These are phyloP conservation scores for Pelargonium myrrhifolium DNA, from an alignment of 441 rosid genomes.

Conservation along the genomic window DNA sequence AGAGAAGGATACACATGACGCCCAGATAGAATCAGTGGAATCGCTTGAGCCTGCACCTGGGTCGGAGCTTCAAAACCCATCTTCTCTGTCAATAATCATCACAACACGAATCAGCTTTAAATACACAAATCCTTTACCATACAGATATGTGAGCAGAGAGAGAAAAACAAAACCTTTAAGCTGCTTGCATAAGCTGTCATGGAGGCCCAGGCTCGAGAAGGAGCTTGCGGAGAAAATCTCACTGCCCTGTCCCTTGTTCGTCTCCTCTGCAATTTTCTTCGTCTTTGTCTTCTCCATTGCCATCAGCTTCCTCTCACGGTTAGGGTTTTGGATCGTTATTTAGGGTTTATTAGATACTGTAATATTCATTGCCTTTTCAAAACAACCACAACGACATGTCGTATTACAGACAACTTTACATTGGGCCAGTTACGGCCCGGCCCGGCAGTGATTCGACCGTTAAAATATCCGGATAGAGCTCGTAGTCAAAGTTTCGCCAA, in stretches of 20 bases:
- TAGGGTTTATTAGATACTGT: too few relatives aligned
- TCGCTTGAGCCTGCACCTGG: constrained; percentile 80
- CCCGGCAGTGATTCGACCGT: too few relatives aligned
- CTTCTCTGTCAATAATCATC: constrained; percentile 46
- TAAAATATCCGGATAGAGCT: background rate
- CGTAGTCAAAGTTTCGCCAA: constrained; percentile 1
- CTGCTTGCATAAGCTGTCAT: background rate
- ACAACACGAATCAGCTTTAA: background rate
- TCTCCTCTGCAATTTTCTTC: background rate
- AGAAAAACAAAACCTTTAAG: background rate
- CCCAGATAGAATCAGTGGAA: constrained; percentile 84
- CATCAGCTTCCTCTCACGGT: background rate
- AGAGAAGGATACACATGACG: constrained; percentile 72
- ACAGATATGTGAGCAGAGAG: background rate
- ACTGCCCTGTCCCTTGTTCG: background rate
- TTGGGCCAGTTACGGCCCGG: too few relatives aligned
- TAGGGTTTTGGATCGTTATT: too few relatives aligned
- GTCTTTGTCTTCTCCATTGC: constrained; percentile 1
- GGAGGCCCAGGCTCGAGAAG: background rate
- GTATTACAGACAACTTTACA: too few relatives aligned
- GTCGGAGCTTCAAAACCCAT: constrained; percentile 83
- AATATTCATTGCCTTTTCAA: too few relatives aligned
- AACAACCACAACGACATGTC: too few relatives aligned
- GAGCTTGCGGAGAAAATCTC: constrained; percentile 1
- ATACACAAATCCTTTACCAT: background rate